Percentiles rank a stretch among this genome's conserved stretches.
These are phyloP conservation scores for Saccharomyces hybrid DNA, from an alignment of 1,139 yeast genomes.

Conservation along the genomic window DNA sequence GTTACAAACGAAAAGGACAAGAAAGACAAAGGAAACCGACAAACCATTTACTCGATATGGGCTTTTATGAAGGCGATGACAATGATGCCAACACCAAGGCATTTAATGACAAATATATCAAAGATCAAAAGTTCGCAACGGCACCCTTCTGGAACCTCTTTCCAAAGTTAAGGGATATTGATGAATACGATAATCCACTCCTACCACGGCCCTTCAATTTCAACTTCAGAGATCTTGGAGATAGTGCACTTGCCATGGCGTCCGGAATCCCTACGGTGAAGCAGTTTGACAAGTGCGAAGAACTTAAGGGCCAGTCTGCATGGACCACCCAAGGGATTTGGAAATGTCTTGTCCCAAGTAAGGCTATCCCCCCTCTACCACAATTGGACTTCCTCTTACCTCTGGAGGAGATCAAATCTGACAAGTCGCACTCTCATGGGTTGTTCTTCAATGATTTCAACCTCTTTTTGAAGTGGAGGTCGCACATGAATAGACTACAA, in stretches of 20 bases:
- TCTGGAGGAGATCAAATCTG: conserved; percentile 44
- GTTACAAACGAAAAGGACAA: not conserved
- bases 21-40: not conserved
- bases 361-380: conserved; percentile 7
- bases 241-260: conserved; percentile 30
- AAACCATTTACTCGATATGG: conserved; percentile 8
- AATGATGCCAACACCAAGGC: not conserved
- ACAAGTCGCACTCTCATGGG: conserved; percentile 35
- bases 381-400: conserved; percentile 36
- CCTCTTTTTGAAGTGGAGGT: conserved; percentile 60
- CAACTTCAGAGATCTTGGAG: not conserved
- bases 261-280: conserved; percentile 56
- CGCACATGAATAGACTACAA: conserved; percentile 34
- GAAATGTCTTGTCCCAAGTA: conserved; percentile 74
- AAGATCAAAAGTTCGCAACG: not conserved
- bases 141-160: not conserved
- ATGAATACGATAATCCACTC: not conserved
- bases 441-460: conserved; percentile 55
- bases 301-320: conserved; percentile 56
- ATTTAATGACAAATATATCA: not conserved
- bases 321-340: conserved; percentile 82
- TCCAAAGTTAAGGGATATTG: not conserved
- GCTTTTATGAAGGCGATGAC: conserved; percentile 14
- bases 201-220: not conserved
- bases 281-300: conserved; percentile 56